Base-by-base conservation (phyloP, 352 stramenopile species). In the Phytophthora meadii region DNA sequence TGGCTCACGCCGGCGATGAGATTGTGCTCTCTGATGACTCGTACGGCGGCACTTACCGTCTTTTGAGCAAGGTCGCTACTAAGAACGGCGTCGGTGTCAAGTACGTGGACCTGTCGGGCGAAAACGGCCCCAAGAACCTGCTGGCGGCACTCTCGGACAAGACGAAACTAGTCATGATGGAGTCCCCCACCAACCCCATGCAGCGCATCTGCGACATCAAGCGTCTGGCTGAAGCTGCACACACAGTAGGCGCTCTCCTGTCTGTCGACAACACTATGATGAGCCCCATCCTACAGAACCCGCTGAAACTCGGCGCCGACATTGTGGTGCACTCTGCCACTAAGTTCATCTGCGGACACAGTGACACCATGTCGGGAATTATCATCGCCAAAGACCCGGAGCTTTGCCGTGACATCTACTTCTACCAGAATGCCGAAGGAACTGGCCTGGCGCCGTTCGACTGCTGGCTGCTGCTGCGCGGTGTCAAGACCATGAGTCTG, bases 341-440 rank as follows among this genome's bases (percentile, higher is more conserved):
- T 49, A 99, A 99, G 79, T 99, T 98, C 67, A 84, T 99, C 53
- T 97, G 85, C 59, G 97, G 97, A 49, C 98, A 99, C 81, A 97
- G 89, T 40, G 97, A 99, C 82, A 97, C 96, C 30, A 92, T 99
- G 73, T 89, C 96, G 7, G 98, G 97, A 11, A 86, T 98, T 34
- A 81, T 99, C 30, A 97, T 92, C 46, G 74, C 74, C 60, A 97
- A 90, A 72, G 83, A 93, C 68, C 80, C 81, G 3, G 84, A 93
- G 63, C 71, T 93, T 32, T 92, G 83, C 41, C 74, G 76, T 40
- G 84, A 95, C 52, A 57, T 97, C n/a, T 94, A 94, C 68, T 97
- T 97, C 64, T 95, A 90, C 70, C 89, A 97, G 63, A 97, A 97
- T 72, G 89, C 89, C 28, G 89, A 97, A 61, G 89, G 90, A 57